Percentiles rank a stretch among this genome's conserved stretches.
Evolutionary conservation across 2,329 filamentous ascomycete species (phyloP).

Genomic region (Drechslerella coelobrocha): DNA sequence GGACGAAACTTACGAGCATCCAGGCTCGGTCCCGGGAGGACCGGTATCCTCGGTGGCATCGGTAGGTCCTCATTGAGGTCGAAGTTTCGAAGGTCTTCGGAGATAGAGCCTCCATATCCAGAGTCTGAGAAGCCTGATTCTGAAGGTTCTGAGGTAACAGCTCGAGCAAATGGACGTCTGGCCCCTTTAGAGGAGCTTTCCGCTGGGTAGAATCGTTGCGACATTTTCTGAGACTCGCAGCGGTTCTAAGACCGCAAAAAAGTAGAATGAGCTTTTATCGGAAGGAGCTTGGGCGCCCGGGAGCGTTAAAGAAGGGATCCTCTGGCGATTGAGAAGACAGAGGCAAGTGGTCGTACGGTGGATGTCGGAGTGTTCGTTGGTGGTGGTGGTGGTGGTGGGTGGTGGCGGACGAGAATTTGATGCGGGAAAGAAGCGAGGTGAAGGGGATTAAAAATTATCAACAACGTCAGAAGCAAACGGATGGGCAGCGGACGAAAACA

Average conservation of each 20-base stretch:
- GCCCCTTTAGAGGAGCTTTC: slow-evolving; percentile 50
- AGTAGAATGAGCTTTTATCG: slow-evolving; percentile 33
- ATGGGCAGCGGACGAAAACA: neutral
- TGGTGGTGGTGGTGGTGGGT: neutral
- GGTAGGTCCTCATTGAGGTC: slow-evolving; percentile 55
- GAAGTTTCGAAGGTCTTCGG: slow-evolving; percentile 66
- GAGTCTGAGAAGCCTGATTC: slow-evolving; percentile 67
- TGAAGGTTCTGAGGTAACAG: slow-evolving; percentile 23
- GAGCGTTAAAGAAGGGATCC: slow-evolving; percentile 11
- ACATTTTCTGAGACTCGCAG: slow-evolving; percentile 42
- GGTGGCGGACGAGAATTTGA: slow-evolving; percentile 9
- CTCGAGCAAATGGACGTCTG: slow-evolving; percentile 40
- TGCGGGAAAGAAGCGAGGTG: slow-evolving; percentile 4
- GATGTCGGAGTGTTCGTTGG: slow-evolving; percentile 2
- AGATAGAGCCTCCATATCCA: slow-evolving; percentile 83
- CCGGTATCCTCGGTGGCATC: slow-evolving; percentile 44
- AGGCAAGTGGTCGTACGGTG: slow-evolving; percentile 1
- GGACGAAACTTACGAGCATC: slow-evolving; percentile 36
- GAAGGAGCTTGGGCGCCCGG: slow-evolving; percentile 10
- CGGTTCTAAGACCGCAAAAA: slow-evolving; percentile 44
- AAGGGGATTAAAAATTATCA: slow-evolving; percentile 32
- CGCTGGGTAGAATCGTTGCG: slow-evolving; percentile 49
- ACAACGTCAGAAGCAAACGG: slow-evolving; percentile 41
- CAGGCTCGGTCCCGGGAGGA: slow-evolving; percentile 21
- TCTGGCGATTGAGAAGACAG: slow-evolving; percentile 37